Evolutionary conservation across 2,329 filamentous ascomycete species (phyloP), one percentile per base, ranked within the genome.

Genomic region (Penicillium sp.): DNA sequence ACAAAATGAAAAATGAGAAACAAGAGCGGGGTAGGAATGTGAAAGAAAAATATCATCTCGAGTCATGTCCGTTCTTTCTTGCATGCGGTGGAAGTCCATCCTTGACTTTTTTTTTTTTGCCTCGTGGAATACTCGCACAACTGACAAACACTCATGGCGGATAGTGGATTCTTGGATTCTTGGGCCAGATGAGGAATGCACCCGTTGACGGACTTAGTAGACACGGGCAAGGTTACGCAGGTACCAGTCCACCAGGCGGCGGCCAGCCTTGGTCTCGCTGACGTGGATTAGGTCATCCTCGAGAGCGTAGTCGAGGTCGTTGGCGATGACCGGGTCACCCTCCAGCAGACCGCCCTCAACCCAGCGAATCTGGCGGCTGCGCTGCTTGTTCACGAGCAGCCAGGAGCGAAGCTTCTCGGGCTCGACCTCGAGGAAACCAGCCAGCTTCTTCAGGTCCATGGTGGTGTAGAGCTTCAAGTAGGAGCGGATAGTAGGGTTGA

Each of bases 381-480:
- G 86, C 78, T 98, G 93, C 82, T 98, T 98, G 78, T 94, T 97
- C 51, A 98, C 89, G 50, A 98, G 74, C 47, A 98, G 76, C 86
- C 89, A 95, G 45, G 86, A 86, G 57, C 93, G 84, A 53, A 98
- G 79, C 74, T 94, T 89, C 69, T 97, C 93, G n/a, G 91, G 85
- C 70, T 95, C 84, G 44, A 96, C 88, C 60, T 97, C 93, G 39
- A 98, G 79, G 81, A 98, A 98, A 45, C 90, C 90, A 47, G 93
- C 88, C 47, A 98, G 83, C 76, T 98, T 98, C 77, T 91, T 93
- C 50, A 98, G 78, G 62, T 98, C 93, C 91, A 98, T 97, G 56
- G 93, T 98, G 31, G 93, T 97, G 81, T 98, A 98, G 41, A 98
- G 85, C 67, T 94, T 93, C 56, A 98, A 81, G 77, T 98, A 98